Evolutionary conservation across 495 filamentous ascomycete species (phyloP).

Genomic region (Penicillium steckii): DNA sequence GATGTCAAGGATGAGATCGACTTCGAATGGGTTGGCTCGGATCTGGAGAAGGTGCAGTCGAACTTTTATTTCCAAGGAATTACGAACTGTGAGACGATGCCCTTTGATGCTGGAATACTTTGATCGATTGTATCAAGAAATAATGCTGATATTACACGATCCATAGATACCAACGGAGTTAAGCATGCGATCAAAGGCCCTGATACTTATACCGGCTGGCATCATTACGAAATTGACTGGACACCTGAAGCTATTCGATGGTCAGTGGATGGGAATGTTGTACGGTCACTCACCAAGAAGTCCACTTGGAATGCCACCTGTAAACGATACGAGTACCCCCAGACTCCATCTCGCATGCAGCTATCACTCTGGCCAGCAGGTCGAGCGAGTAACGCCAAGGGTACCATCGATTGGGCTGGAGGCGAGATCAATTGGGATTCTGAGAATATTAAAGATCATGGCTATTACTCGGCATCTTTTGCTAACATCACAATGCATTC

Average conservation of each 20-base stretch:
- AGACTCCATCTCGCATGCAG: slow-evolving; percentile 90
- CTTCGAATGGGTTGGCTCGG: slow-evolving; percentile 87
- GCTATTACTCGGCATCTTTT: slow-evolving; percentile 87
- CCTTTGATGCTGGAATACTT: not conserved
- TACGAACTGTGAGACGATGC: slow-evolving; percentile 61
- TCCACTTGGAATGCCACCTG: slow-evolving; percentile 82
- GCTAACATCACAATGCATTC: slow-evolving; percentile 77
- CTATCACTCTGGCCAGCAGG: slow-evolving; percentile 97
- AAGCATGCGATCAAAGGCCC: slow-evolving; percentile 59
- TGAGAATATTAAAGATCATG: slow-evolving; percentile 72
- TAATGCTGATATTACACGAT: not conserved
- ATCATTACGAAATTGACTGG: slow-evolving; percentile 95
- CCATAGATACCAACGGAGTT: slow-evolving; percentile 46
- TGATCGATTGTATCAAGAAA: not conserved
- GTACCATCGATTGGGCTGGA: slow-evolving; percentile 90
- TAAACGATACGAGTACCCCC: slow-evolving; percentile 84
- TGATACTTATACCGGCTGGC: slow-evolving; percentile 75
- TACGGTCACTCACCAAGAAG: slow-evolving; percentile 68
- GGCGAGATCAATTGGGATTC: slow-evolving; percentile 86
- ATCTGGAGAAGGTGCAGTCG: slow-evolving; percentile 75
- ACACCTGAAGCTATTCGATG: slow-evolving; percentile 81
- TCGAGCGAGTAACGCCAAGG: slow-evolving; percentile 69
- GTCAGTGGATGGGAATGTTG: slow-evolving; percentile 74
- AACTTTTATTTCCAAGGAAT: slow-evolving; percentile 98
- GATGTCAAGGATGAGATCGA: slow-evolving; percentile 99